phyloP scores from a whole-genome alignment of 1,139 yeast species.

The Lodderomyces pseudojiufengensis region DNA sequence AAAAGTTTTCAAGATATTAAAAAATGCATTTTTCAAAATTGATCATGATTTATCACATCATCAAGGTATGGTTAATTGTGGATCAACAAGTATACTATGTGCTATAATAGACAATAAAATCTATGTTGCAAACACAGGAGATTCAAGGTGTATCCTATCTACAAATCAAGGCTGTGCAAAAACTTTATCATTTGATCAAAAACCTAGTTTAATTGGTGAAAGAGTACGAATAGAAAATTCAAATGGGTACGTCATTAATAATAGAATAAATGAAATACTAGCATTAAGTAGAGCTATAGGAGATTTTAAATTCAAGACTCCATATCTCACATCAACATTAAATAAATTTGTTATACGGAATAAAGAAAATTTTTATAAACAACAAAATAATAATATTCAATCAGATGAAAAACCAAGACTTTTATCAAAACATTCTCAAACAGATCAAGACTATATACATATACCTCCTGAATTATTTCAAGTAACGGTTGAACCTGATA shows the following conservation, averaged over 20 bases:
- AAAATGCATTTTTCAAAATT: constrained; percentile 52
- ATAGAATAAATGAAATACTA: constrained; percentile 68
- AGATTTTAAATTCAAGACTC: constrained; percentile 63
- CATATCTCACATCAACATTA: constrained; percentile 33
- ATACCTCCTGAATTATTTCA: constrained; percentile 44
- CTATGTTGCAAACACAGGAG: constrained; percentile 70
- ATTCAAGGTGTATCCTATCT: constrained; percentile 64
- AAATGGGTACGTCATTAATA: constrained; percentile 67
- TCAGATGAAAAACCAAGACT: too few relatives aligned
- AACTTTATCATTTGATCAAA: constrained; percentile 69
- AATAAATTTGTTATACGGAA: constrained; percentile 26
- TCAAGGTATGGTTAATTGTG: constrained; percentile 47
- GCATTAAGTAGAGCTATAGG: constrained; percentile 78
- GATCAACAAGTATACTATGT: constrained; percentile 65
- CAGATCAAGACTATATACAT: constrained; percentile 17
- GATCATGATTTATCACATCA: constrained; percentile 52
- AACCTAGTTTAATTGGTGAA: constrained; percentile 75
- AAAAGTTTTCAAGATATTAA: constrained; percentile 27
- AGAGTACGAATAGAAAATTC: constrained; percentile 67
- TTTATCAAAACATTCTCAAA: too few relatives aligned
- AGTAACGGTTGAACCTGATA: constrained; percentile 71
- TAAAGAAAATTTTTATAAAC: not conserved
- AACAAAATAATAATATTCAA: too few relatives aligned
- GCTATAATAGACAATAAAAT: constrained; percentile 49
- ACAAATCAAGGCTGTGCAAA: constrained; percentile 48